These are phyloP conservation scores for Dalbergia cochinchinensis DNA, from an alignment of 306 rosid species.

Conservation along the genomic window DNA sequence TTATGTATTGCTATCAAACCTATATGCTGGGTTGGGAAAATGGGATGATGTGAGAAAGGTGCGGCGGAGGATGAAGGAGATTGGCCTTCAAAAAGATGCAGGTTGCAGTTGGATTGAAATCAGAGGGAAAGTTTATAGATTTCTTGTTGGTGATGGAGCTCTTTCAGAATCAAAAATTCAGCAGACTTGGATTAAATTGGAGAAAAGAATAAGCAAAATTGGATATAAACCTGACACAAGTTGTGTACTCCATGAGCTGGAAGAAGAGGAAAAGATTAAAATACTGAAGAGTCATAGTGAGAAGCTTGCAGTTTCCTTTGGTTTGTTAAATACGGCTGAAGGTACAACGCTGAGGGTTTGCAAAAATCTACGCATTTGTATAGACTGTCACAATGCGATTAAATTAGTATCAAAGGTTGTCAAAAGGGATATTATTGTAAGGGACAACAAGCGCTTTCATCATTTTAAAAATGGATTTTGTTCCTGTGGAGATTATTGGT, in stretches of 20 bases:
- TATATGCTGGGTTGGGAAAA: constrained; percentile 73
- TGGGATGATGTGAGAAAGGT: constrained; percentile 78
- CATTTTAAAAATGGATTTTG: constrained; percentile 77
- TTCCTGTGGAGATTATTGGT: constrained; percentile 92
- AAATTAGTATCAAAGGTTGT: constrained; percentile 72
- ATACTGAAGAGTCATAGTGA: constrained; percentile 74
- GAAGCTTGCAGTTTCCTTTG: constrained; percentile 85
- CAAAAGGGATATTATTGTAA: constrained; percentile 68
- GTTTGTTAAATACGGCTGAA: constrained; percentile 64
- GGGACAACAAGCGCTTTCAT: constrained; percentile 91
- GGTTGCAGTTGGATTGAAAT: constrained; percentile 89
- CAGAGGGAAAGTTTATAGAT: constrained; percentile 74
- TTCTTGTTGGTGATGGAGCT: constrained; percentile 65
- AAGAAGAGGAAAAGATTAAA: constrained; percentile 73
- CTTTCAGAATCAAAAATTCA: constrained; percentile 51
- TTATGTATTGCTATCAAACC: constrained; percentile 74
- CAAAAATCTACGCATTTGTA: constrained; percentile 82
- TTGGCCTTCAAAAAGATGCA: constrained; percentile 73
- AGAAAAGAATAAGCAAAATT: constrained; percentile 68
- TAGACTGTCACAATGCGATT: constrained; percentile 85
- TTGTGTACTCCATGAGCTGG: constrained; percentile 83
- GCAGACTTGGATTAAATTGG: constrained; percentile 69
- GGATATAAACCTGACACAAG: constrained; percentile 77
- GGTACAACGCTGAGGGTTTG: constrained; percentile 69
- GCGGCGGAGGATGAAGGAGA: constrained; percentile 74